These are phyloP conservation scores for Botrytis fabae DNA, from an alignment of 2,329 filamentous ascomycete genomes.

Conservation along the genomic window DNA sequence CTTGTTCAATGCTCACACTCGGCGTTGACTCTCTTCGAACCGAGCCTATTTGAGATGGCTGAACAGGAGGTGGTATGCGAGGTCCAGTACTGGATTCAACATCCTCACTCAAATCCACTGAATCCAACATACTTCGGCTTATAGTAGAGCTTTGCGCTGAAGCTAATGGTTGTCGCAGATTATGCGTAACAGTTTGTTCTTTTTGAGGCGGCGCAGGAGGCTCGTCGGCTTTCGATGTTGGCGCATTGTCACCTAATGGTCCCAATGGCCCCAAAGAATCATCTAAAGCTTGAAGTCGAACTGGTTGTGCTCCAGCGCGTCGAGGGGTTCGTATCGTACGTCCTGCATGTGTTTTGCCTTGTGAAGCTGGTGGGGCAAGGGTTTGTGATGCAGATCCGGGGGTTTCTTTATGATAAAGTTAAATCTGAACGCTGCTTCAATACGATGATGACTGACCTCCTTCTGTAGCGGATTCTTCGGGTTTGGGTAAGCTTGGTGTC, in stretches of 20 bases:
- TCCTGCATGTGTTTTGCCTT: conserved; percentile 34
- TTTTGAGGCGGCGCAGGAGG: conserved; percentile 71
- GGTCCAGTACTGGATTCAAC: conserved; percentile 52
- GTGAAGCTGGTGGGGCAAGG: conserved; percentile 14
- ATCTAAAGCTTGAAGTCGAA: conserved; percentile 74
- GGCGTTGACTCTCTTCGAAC: conserved; percentile 60
- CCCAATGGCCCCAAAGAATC: conserved; percentile 76
- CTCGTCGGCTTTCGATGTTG: conserved; percentile 47
- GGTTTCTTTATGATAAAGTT: conserved; percentile 28
- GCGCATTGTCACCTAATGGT: conserved; percentile 55
- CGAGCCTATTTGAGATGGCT: conserved; percentile 55
- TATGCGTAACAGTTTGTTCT: conserved; percentile 62
- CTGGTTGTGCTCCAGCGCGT: conserved; percentile 71
- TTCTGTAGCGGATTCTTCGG: conserved; percentile 35
- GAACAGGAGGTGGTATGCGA: conserved; percentile 66
- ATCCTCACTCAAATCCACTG: conserved; percentile 71
- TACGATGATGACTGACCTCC: conserved; percentile 17
- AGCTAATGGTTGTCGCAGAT: conserved; percentile 47
- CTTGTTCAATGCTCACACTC: conserved; percentile 89
- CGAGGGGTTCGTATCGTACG: conserved; percentile 45
- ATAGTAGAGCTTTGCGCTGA: conserved; percentile 49
- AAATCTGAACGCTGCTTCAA: not conserved
- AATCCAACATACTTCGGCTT: conserved; percentile 57
- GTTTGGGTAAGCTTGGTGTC: conserved; percentile 33
- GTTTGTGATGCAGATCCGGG: conserved; percentile 28